A percentile compares a stretch with the other conserved stretches of the same genome.
Conservation (phyloP, 2,329 filamentous ascomycete species). For the Escovopsis weberi region DNA sequence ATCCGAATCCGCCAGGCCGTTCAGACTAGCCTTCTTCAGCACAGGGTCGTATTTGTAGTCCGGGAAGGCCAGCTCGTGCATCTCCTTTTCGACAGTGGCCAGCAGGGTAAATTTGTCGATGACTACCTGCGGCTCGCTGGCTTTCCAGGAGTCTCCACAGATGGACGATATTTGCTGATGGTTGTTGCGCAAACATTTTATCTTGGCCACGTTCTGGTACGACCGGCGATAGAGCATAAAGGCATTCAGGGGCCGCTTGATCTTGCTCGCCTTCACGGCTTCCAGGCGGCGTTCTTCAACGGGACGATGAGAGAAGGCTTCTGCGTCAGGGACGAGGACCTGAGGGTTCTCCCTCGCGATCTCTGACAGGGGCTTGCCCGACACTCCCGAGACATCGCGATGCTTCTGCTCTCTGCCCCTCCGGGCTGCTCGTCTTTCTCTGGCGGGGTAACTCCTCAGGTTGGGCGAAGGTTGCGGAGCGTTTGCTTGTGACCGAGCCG, state of each 20-base stretch:
- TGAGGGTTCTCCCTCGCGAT: constrained; percentile 48
- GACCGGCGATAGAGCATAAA: constrained; percentile 97
- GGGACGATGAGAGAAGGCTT: constrained; percentile 61
- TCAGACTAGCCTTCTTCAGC: constrained; percentile 34
- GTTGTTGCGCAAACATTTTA: constrained; percentile 71
- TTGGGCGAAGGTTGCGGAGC: background rate
- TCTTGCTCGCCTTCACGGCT: constrained; percentile 56
- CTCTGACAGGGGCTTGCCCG: constrained; percentile 48
- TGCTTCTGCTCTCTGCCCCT: constrained; percentile 17
- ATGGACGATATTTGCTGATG: constrained; percentile 84
- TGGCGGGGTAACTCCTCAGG: background rate
- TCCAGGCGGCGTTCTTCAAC: constrained; percentile 49
- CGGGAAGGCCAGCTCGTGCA: constrained; percentile 75
- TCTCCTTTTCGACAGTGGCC: constrained; percentile 67
- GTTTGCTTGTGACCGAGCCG: background rate
- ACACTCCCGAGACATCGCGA: constrained; percentile 9
- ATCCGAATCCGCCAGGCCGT: constrained; percentile 16
- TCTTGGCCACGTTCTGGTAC: constrained; percentile 75
- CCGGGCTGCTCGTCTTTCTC: constrained; percentile 11
- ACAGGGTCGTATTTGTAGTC: constrained; percentile 88
- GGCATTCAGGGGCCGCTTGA: constrained; percentile 90
- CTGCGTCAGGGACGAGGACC: constrained; percentile 62
- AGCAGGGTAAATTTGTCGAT: constrained; percentile 63
- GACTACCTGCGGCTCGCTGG: constrained; percentile 58
- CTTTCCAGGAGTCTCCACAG: constrained; percentile 70